A percentile compares a stretch with the other conserved stretches of the same genome.
Conservation (phyloP, 306 rosid species). For the Biancaea sappan region DNA sequence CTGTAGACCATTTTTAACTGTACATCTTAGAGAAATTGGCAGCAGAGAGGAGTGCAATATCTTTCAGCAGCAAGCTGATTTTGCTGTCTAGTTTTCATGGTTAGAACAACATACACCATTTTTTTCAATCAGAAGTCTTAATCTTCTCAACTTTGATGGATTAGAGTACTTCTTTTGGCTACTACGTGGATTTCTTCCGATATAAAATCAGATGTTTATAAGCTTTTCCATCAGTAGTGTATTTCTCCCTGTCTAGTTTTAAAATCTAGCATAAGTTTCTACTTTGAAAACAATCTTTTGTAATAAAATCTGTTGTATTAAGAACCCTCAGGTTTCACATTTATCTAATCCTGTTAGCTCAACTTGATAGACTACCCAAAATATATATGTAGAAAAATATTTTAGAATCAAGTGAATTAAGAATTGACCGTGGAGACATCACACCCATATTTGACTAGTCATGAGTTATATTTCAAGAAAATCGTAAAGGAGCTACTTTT, state of each 20-base stretch:
- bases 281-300: too few species aligned
- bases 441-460: neutral
- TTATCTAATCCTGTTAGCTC: neutral
- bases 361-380: neutral
- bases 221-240: too few species aligned
- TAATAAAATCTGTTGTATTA: too few species aligned
- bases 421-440: neutral
- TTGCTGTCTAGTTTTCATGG: neutral
- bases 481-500: neutral
- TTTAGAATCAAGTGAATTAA: too few species aligned
- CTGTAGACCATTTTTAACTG: neutral
- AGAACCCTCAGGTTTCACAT: neutral
- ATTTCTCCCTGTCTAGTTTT: too few species aligned
- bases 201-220: too few species aligned
- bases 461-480: neutral
- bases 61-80: neutral
- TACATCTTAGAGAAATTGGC: neutral
- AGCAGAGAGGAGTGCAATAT: constrained; percentile 20
- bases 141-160: neutral
- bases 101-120: neutral
- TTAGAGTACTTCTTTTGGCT: neutral
- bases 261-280: too few species aligned
- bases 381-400: neutral
- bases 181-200: neutral
- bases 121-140: neutral